Evolutionary conservation across 2,329 filamentous ascomycete species (phyloP), one percentile per base, ranked within the genome.

Genomic region (Didymella arachidicola): DNA sequence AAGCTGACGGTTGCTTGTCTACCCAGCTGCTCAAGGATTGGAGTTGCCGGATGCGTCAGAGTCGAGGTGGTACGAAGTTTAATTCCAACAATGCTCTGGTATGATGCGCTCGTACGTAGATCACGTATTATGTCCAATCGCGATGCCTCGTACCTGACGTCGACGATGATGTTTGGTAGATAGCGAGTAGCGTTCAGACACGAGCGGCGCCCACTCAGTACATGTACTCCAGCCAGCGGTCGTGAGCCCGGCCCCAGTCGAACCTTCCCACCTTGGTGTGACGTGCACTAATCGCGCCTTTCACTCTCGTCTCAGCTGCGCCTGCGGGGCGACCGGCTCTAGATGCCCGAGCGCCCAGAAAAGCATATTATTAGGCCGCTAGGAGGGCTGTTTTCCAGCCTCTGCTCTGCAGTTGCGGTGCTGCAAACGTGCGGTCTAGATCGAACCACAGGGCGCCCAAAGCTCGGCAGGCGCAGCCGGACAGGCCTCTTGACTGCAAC

Each of bases 191-290:
- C 39, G 44, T 8, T 29, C 39, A 41, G 43, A 53, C 44, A 59
- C 45, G 44, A 50, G 46, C 45, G 56, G 56, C 56, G 56, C 26
- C 30, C 30, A 18, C 30, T 27, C 44, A 30, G 56, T 59, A 59
- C 56, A 59, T 59, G 56, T 59, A 59, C 39, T 18, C 56, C 46
- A 19, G 27, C 56, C 41, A 26, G 27, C 50, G 39, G 45, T 34
- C 29, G 44, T 44, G 39, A 59, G 56, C 50, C 56, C 30, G 50
- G 56, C 41, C 56, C 55, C 50, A 59, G 56, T 53, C 56, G 44
- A 58, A 53, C 38, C 49, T 58, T 53, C 56, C 47, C 56, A 53
- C 56, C 56, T 59, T 59, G 56, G 56, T 59, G 56, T 59, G 49
- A 59, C 56, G 53, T 53, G 56, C 50, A 53, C 56, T 53, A 59